phyloP scores from a whole-genome alignment of 2,329 filamentous ascomycete species.

The Domatiomyces catenatus region DNA sequence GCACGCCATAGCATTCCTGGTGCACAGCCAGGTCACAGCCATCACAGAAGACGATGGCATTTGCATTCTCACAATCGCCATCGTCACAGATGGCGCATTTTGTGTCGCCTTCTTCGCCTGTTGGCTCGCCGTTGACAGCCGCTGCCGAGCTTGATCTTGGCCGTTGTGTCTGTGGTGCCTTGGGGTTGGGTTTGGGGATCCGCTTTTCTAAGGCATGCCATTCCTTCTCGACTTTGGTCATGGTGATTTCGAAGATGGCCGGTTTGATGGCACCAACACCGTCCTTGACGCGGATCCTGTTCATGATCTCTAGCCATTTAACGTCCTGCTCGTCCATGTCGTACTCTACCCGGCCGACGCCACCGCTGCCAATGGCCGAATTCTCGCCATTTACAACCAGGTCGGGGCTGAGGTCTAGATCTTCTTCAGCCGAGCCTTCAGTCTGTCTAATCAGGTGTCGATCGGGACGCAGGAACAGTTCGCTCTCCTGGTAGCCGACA shows the following conservation, averaged over 20 bases:
- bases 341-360: conserved; percentile 79
- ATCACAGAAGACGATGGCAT: conserved; percentile 97
- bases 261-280: conserved; percentile 73
- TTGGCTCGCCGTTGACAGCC: conserved; percentile 82
- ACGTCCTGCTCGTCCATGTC: conserved; percentile 99
- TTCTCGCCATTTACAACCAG: conserved; percentile 47
- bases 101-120: conserved; percentile 85
- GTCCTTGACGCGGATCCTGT: conserved; percentile 56
- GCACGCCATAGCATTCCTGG: conserved; percentile 96
- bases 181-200: conserved; percentile 93
- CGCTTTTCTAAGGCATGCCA: conserved; percentile 93
- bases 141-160: conserved; percentile 87
- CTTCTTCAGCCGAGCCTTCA: conserved; percentile 48
- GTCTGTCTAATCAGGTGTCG: conserved; percentile 50
- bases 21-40: conserved; percentile 95
- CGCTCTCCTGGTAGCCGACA: conserved; percentile 89
- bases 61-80: conserved; percentile 98
- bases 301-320: conserved; percentile 81
- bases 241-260: conserved; percentile 90
- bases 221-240: conserved; percentile 98
- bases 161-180: conserved; percentile 84
- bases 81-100: conserved; percentile 98
- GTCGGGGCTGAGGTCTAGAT: conserved; percentile 40
- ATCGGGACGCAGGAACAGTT: conserved; percentile 68
- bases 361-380: conserved; percentile 32